Conservation (phyloP, 306 rosid genomes). For the Arachis hypogaea region DNA sequence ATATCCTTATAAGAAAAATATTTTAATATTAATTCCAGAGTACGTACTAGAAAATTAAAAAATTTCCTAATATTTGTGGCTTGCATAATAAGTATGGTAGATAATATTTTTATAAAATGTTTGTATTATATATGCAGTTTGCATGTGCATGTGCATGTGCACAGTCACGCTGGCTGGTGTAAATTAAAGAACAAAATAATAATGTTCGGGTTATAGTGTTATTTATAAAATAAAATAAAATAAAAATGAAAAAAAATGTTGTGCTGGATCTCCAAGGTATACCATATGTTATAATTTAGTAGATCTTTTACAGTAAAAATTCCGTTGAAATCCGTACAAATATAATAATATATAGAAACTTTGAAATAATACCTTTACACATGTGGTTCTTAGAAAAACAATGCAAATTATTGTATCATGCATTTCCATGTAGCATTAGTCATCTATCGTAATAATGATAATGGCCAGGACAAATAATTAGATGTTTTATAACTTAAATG, state of each 20-base stretch:
- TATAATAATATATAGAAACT: no score
- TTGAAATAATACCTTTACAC: no score
- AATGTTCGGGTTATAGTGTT: conserved; percentile 54
- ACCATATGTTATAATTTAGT: no score
- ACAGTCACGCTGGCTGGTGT: conserved; percentile 29
- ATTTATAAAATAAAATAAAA: no score
- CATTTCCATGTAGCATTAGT: background rate
- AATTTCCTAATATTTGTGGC: background rate
- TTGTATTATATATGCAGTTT: background rate
- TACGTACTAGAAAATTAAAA: no score
- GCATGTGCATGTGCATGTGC: conserved; percentile 60
- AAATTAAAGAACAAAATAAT: conserved; percentile 40
- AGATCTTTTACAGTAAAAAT: no score
- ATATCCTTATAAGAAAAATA: no score
- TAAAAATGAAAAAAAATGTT: background rate
- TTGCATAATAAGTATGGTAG: conserved; percentile 19
- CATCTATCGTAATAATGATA: background rate
- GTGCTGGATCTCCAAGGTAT: no score
- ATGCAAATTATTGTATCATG: background rate
- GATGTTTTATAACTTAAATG: no score
- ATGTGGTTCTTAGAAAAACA: no score
- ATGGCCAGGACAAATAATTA: background rate
- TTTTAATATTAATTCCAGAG: no score
- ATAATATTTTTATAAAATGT: background rate
- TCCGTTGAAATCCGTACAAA: no score